A percentile compares a stretch with the other conserved stretches of the same genome.
phyloP scores from a whole-genome alignment of 202 grass and related monocot genomes.

The Sporobolus alterniflorus region DNA sequence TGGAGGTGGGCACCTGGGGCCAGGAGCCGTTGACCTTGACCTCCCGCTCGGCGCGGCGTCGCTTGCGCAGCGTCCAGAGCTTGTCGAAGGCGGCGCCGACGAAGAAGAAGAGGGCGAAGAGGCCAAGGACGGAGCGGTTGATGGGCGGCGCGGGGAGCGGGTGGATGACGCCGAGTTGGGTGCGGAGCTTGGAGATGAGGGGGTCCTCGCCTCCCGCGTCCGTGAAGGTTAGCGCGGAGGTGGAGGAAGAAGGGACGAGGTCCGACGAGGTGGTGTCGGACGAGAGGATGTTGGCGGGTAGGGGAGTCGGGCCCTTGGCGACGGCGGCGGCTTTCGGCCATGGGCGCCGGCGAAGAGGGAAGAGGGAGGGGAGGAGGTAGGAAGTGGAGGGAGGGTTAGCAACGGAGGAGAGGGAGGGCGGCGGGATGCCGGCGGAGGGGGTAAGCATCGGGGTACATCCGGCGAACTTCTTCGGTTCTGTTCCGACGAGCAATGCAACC shows the following conservation, averaged over 20 bases:
- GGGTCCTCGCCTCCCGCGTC: constrained; percentile 50
- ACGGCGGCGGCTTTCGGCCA: constrained; percentile 33
- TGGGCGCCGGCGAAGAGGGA: neutral
- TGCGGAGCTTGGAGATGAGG: constrained; percentile 87
- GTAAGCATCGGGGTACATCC: constrained; percentile 63
- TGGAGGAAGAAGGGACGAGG: constrained; percentile 14
- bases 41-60: constrained; percentile 63
- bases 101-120: constrained; percentile 98
- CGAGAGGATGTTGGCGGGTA: constrained; percentile 17
- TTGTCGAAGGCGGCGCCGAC: constrained; percentile 93
- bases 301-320: neutral
- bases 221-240: constrained; percentile 9
- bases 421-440: constrained; percentile 50
- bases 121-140: constrained; percentile 69
- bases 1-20: constrained; percentile 94
- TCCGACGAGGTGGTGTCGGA: constrained; percentile 34
- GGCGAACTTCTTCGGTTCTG: constrained; percentile 13
- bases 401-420: constrained; percentile 6
- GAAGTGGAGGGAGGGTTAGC: constrained; percentile 26
- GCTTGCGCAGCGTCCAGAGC: constrained; percentile 80
- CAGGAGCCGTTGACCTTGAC: constrained; percentile 79
- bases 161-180: constrained; percentile 94
- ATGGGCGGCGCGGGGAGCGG: constrained; percentile 77
- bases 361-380: neutral
- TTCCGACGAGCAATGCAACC: too few relatives aligned